phyloP scores from a whole-genome alignment of 345 rosid species.

The Sisymbrium irio region DNA sequence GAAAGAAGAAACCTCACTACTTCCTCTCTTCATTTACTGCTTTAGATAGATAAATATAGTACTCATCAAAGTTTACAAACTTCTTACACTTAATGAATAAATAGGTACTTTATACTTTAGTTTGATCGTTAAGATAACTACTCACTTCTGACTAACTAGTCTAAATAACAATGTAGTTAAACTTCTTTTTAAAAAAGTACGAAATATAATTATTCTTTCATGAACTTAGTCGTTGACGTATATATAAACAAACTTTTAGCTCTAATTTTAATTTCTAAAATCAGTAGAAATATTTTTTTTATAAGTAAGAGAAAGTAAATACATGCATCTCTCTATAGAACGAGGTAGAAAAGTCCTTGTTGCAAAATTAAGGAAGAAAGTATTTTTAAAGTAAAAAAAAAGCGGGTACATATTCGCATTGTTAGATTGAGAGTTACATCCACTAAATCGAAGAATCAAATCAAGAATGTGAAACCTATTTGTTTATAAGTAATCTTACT shows the following conservation, averaged over 20 bases:
- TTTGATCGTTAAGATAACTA: not conserved
- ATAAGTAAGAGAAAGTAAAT: not conserved
- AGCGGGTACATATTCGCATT: slow-evolving; percentile 1
- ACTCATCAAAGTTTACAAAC: not conserved
- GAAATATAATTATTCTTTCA: not conserved
- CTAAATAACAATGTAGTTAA: not conserved
- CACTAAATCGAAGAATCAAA: slow-evolving; percentile 24
- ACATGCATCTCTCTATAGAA: not conserved
- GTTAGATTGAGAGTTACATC: slow-evolving; percentile 25
- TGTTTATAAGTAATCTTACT: not conserved
- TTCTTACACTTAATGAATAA: not conserved
- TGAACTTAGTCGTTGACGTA: not conserved
- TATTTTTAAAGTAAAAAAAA: not conserved
- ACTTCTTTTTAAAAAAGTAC: too few species aligned
- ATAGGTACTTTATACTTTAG: not conserved
- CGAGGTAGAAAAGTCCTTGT: slow-evolving; percentile 1
- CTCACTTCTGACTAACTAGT: not conserved
- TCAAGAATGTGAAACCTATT: slow-evolving; percentile 15
- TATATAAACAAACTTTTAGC: not conserved
- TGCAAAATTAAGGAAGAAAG: not conserved
- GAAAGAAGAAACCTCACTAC: not conserved
- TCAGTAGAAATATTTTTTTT: not conserved
- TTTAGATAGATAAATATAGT: not conserved
- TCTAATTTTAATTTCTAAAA: not conserved
- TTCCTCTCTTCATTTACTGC: slow-evolving; percentile 3